These are phyloP conservation scores for Alternaria infectoria DNA, from an alignment of 2,329 filamentous ascomycete species.

Conservation along the genomic window DNA sequence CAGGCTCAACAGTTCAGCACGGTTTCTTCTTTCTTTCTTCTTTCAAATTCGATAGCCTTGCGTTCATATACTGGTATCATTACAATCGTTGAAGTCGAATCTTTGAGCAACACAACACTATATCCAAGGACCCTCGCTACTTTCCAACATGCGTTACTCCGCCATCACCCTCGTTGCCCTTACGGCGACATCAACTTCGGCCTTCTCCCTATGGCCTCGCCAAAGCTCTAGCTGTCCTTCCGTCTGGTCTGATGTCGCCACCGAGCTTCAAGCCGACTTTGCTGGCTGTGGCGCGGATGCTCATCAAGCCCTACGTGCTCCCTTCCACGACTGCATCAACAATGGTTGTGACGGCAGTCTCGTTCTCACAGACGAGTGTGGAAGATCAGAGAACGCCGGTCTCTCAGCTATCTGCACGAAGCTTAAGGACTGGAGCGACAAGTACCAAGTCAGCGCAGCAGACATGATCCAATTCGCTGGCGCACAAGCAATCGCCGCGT, in stretches of 20 bases:
- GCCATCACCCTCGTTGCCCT: not conserved
- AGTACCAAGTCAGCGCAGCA: conserved; percentile 44
- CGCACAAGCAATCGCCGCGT: conserved; percentile 28
- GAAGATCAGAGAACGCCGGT: conserved; percentile 50
- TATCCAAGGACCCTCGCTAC: not conserved
- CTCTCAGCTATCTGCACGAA: conserved; percentile 51
- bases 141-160: not conserved
- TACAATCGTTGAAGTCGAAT: not conserved
- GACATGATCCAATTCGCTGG: conserved; percentile 40
- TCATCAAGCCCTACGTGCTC: conserved; percentile 28
- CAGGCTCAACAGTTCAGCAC: not conserved
- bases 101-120: not conserved
- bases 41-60: not conserved
- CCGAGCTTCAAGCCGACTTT: conserved; percentile 23
- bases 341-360: conserved; percentile 36
- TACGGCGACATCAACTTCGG: not conserved
- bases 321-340: conserved; percentile 40
- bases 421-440: conserved; percentile 46
- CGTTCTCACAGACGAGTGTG: conserved; percentile 33
- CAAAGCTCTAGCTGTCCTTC: conserved; percentile 19
- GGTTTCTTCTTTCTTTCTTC: not conserved
- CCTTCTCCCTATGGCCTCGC: conserved; percentile 10
- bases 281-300: conserved; percentile 27
- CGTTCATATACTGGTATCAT: not conserved
- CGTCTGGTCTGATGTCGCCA: conserved; percentile 25